Conservation (phyloP, 805 yeast species). For the Clavispora santaluciae region DNA sequence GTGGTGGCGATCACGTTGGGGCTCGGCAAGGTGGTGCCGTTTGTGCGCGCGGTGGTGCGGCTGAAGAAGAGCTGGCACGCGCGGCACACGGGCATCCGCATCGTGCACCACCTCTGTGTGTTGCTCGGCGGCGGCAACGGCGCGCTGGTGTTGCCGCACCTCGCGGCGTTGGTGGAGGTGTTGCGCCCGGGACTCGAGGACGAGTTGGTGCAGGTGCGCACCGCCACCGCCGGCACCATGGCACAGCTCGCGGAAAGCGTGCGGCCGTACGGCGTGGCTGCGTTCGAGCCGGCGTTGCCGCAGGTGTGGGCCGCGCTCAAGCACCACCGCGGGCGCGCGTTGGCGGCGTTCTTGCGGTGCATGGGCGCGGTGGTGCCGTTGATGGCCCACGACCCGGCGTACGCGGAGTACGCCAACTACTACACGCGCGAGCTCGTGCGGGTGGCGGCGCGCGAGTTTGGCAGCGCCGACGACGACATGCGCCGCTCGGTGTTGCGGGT, state of each 20-base stretch:
- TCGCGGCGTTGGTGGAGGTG: conserved; percentile 61
- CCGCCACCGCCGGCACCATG: conserved; percentile 66
- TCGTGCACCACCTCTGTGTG: conserved; percentile 70
- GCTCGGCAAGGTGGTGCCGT: conserved; percentile 65
- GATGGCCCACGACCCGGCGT: conserved; percentile 54
- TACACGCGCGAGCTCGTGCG: conserved; percentile 72
- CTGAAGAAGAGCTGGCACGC: conserved; percentile 78
- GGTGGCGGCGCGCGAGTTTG: conserved; percentile 65
- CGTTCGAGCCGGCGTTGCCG: conserved; percentile 70
- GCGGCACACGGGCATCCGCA: conserved; percentile 75
- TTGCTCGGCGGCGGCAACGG: conserved; percentile 56
- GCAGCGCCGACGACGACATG: conserved; percentile 86
- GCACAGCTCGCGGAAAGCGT: conserved; percentile 76
- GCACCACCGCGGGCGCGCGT: conserved; percentile 68
- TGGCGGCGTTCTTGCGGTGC: conserved; percentile 73
- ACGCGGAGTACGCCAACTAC: conserved; percentile 68
- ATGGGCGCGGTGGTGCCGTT: conserved; percentile 78
- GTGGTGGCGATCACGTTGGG: conserved; percentile 81
- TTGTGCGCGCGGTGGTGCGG: conserved; percentile 71
- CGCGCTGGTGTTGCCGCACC: conserved; percentile 57
- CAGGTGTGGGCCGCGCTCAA: conserved; percentile 78
- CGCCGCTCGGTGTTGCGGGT: conserved; percentile 65
- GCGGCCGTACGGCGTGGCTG: conserved; percentile 84
- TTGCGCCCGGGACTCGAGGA: conserved; percentile 57
- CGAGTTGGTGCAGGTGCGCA: conserved; percentile 62